Percentiles rank a stretch among this genome's conserved stretches.
phyloP scores from a whole-genome alignment of 2,329 filamentous ascomycete species.

The Peltaster fructicola region DNA sequence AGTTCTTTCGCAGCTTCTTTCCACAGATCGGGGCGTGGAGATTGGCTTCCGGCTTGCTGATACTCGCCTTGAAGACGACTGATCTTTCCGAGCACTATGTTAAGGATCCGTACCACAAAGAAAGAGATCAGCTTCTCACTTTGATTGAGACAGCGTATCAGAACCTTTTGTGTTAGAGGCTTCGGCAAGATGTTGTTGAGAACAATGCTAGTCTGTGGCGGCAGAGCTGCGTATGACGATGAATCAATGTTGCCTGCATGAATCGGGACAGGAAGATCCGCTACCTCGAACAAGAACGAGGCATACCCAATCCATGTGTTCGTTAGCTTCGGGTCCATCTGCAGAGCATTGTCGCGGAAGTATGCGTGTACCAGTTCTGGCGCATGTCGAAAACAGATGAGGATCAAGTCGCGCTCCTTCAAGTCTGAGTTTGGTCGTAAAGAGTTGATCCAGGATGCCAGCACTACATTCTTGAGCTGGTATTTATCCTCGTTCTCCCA shows the following conservation, averaged over 20 bases:
- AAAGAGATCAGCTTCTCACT: slow-evolving; percentile 66
- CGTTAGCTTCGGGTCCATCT: slow-evolving; percentile 79
- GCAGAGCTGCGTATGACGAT: slow-evolving; percentile 38
- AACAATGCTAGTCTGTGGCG: slow-evolving; percentile 61
- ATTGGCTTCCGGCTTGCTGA: slow-evolving; percentile 20
- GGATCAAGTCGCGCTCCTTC: slow-evolving; percentile 63
- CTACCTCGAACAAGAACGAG: slow-evolving; percentile 66
- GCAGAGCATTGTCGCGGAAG: slow-evolving; percentile 65
- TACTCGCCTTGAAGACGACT: slow-evolving; percentile 45
- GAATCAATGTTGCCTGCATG: slow-evolving; percentile 50
- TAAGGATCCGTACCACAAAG: slow-evolving; percentile 65
- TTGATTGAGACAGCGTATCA: slow-evolving; percentile 62
- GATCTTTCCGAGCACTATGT: slow-evolving; percentile 65
- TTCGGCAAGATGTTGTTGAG: slow-evolving; percentile 77
- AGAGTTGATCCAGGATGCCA: slow-evolving; percentile 62
- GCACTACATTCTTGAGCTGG: slow-evolving; percentile 59
- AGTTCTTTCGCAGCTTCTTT: slow-evolving; percentile 49
- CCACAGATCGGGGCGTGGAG: slow-evolving; percentile 37
- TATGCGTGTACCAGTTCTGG: slow-evolving; percentile 82
- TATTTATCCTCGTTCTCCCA: slow-evolving; percentile 40
- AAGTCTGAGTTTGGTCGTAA: slow-evolving; percentile 70
- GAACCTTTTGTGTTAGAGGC: slow-evolving; percentile 60
- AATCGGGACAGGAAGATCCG: slow-evolving; percentile 55
- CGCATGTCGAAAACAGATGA: slow-evolving; percentile 60
- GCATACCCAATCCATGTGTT: slow-evolving; percentile 92